Base-by-base conservation (phyloP, 2,329 filamentous ascomycete genomes). In the Epichloe hybrida region DNA sequence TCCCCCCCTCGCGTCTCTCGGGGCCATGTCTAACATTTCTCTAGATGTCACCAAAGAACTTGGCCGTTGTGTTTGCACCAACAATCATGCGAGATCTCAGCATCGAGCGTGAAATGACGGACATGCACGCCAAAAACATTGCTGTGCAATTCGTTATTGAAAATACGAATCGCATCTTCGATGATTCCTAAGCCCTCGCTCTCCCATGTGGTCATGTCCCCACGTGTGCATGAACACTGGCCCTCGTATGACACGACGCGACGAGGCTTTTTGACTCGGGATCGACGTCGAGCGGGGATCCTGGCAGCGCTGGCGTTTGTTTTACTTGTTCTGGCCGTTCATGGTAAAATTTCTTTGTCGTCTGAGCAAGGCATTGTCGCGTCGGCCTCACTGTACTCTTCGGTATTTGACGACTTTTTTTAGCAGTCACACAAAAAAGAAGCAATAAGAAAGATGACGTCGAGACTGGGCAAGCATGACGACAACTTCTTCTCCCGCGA, bases 11-110 rank as follows among this genome's bases (percentile, higher is more conserved):
- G 17, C 2, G 17, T 17, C 8, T 31, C 27, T 31, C 1, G 27
- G 17, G 3, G 27, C 27, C 8, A 31, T 31, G 8, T 27, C 15
- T 44, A 5, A 50, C 46, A 5, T n/a, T 20, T 27, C 27, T 38
- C 2, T 53, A 87, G 81, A 98, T 98, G 93, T 95, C 88, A 23
- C 87, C 91, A 51, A 87, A 94, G 69, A 98, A 98, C 64, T 72
- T 97, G 54, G 89, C 93, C 3, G 93, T 98, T 41, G 93, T 98
- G 38, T 98, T 98, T 64, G 93, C 93, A 8, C 93, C 93, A 7
- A 98, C 93, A 1, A 94, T 98, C 59, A 95, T 98, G 88, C 81
- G 91, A 58, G 89, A 94, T 51, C 77, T 83, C 63, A 91, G 84
- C 61, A 79, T 97, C 54, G 88, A 95, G 66, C 83, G 89, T 54